Evolutionary conservation across 495 filamentous ascomycete species (phyloP).

Genomic region (Lichina pygmaea): DNA sequence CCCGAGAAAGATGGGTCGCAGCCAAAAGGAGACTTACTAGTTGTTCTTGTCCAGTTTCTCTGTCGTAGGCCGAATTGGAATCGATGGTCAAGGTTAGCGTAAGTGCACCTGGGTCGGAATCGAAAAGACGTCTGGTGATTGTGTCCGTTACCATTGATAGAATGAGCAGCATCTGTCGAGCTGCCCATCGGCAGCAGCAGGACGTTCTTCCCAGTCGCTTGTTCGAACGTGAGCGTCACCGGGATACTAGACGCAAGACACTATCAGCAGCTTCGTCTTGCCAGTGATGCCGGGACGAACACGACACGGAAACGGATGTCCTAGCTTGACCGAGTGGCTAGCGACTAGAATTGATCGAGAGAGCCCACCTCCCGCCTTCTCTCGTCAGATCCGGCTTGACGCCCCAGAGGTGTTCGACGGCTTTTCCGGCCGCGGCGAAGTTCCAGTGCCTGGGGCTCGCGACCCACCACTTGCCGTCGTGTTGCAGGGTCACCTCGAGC

Average conservation of each 20-base stretch:
- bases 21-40: constrained; percentile 18
- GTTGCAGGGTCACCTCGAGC: constrained; percentile 49
- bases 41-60: constrained; percentile 94
- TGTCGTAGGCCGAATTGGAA: background rate
- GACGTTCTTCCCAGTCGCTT: constrained; percentile 97
- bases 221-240: constrained; percentile 87
- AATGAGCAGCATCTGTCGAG: constrained; percentile 87
- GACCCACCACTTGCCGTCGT: constrained; percentile 96
- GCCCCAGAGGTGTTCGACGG: constrained; percentile 74
- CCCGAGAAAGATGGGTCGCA: background rate
- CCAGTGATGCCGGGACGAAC: too few relatives aligned
- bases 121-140: background rate
- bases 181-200: constrained; percentile 88
- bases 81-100: background rate
- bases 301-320: too few relatives aligned
- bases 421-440: constrained; percentile 78
- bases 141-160: constrained; percentile 31
- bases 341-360: background rate
- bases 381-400: constrained; percentile 85
- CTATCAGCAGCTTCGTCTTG: too few relatives aligned
- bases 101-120: background rate
- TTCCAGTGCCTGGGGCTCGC: constrained; percentile 96
- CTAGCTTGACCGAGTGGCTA: background rate
- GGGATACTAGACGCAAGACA: constrained; percentile 36
- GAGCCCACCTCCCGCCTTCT: constrained; percentile 61